Evolutionary conservation across 2,329 filamentous ascomycete genomes (phyloP).

Genomic region (Penicillium sp.): DNA sequence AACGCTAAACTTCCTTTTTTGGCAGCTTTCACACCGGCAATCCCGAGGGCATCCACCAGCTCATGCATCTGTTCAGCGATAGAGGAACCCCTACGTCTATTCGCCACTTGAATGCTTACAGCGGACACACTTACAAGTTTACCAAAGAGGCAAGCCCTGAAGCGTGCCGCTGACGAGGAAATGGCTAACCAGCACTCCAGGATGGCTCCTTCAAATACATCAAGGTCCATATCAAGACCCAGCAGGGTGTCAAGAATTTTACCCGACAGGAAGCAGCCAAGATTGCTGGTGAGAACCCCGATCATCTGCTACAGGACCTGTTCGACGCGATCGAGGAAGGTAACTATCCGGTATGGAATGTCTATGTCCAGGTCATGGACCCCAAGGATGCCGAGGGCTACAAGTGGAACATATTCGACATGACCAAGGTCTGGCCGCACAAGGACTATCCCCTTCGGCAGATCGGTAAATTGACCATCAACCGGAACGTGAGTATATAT

Average conservation of each 20-base stretch:
- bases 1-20: not conserved
- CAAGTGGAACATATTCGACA: conserved; percentile 52
- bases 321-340: conserved; percentile 57
- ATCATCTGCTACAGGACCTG: conserved; percentile 57
- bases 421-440: conserved; percentile 55
- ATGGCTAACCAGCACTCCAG: conserved; percentile 5
- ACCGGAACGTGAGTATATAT: conserved; percentile 41
- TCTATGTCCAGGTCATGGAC: conserved; percentile 54
- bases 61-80: conserved; percentile 61
- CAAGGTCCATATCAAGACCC: conserved; percentile 49
- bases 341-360: conserved; percentile 55
- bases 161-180: not conserved
- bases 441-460: conserved; percentile 46
- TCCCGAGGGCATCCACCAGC: conserved; percentile 58
- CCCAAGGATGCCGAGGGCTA: conserved; percentile 49
- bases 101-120: conserved; percentile 61
- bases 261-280: conserved; percentile 50
- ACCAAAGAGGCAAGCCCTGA: conserved; percentile 39
- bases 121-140: conserved; percentile 62
- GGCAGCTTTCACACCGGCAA: conserved; percentile 49
- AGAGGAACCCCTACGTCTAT: conserved; percentile 59
- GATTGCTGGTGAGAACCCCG: conserved; percentile 53
- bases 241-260: conserved; percentile 48
- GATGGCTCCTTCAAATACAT: conserved; percentile 61
- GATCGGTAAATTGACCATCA: conserved; percentile 51